phyloP scores from a whole-genome alignment of 192 early-diverging fungal species.

The Coemansia sp. region DNA sequence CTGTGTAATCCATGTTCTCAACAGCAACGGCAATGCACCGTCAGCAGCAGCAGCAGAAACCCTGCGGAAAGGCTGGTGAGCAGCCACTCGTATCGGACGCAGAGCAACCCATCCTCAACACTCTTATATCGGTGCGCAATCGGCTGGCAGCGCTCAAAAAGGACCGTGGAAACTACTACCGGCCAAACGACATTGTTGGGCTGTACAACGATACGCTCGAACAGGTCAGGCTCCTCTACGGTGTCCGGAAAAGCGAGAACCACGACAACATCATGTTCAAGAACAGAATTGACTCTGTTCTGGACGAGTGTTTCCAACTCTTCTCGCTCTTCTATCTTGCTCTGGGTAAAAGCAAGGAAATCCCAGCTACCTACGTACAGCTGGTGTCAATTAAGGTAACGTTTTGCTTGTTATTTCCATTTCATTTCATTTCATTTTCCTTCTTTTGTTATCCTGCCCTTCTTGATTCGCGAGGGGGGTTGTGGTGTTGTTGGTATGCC shows the following conservation, averaged over 20 bases:
- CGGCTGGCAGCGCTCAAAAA: constrained; percentile 72
- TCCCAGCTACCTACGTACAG: constrained; percentile 75
- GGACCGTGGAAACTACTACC: constrained; percentile 68
- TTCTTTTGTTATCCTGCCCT: background rate
- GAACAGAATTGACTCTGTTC: constrained; percentile 65
- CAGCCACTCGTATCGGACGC: constrained; percentile 27
- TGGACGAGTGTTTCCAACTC: constrained; percentile 75
- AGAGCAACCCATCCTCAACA: constrained; percentile 68
- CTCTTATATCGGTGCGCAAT: constrained; percentile 67
- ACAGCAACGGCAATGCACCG: constrained; percentile 18
- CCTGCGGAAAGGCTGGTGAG: constrained; percentile 10
- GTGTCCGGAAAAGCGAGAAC: constrained; percentile 53
- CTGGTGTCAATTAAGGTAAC: constrained; percentile 69
- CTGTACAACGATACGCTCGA: constrained; percentile 64
- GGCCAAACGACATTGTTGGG: constrained; percentile 61
- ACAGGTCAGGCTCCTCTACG: constrained; percentile 51
- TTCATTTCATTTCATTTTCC: background rate
- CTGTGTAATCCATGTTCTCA: constrained; percentile 28
- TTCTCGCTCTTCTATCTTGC: constrained; percentile 77
- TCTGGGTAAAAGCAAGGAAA: constrained; percentile 72
- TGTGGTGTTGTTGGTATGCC: too few species aligned
- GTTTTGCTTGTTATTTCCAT: background rate
- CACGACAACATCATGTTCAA: constrained; percentile 54
- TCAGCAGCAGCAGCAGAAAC: background rate
- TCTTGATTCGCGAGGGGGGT: background rate